Base-by-base conservation (phyloP, 129 eudicot species). In the Saposhnikovia divaricata region DNA sequence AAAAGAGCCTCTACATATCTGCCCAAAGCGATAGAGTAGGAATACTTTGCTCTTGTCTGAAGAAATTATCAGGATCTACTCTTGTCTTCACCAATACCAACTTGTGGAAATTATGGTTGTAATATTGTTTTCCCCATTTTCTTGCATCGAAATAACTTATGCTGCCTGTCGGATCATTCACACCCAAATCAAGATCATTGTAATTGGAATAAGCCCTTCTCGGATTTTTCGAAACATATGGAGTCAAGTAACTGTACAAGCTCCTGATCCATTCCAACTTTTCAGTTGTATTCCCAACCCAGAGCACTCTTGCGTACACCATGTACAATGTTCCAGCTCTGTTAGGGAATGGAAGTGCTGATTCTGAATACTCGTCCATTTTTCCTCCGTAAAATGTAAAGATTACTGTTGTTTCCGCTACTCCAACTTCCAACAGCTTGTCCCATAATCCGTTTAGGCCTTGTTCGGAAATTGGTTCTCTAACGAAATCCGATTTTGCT, bases 191-290 rank as follows among this genome's bases (percentile, higher is more conserved):
- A 48, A 46, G 34, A 75, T 75, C 79, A 48, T 46, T 57, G 0
- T 75, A 75, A 75, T 75, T 75, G 1, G 43, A 47, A 31, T 75
- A 75, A 31, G 79, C 79, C 25, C 65, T 46, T 25, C 79, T 28
- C 9, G 65, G 79, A 48, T 48, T 47, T 6, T 14, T 75, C 42
- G 79, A 75, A 15, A 75, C 79, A 31, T 48, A 75, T 6, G 63
- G 61, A 47, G 40, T 31, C 79, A 75, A 27, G 43, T 73, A 75
- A 1, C 12, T 5, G 18, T 75, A 34, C 66, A 75, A 47, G 42
- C 79, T 48, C 65, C 65, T 75, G 25, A 75, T 46, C 79, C 79
- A 75, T 18, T 48, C 79, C 45, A 75, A 48, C 65, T 75, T 75
- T 13, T 75, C 6, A 5, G 79, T 14, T 3, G 63, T 46, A 2